phyloP scores from a whole-genome alignment of 2,329 filamentous ascomycete species.

The Neopestalotiopsis rosae region DNA sequence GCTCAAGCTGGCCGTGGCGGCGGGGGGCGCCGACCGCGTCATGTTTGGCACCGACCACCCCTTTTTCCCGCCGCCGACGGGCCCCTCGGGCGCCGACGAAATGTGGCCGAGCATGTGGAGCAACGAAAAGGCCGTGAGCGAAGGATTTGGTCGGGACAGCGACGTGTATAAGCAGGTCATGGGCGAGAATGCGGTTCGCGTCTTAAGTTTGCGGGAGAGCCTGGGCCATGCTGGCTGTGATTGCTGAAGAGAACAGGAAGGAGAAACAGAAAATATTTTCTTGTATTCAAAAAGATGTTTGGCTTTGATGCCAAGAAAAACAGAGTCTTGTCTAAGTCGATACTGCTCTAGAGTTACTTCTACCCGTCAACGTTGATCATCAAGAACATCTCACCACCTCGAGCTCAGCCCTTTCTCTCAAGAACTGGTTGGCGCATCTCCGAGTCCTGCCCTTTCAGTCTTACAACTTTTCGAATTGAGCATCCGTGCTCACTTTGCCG shows the following conservation, averaged over 20 bases:
- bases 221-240: background rate
- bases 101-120: constrained; percentile 70
- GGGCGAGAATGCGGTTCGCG: constrained; percentile 35
- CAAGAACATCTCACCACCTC: background rate
- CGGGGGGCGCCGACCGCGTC: constrained; percentile 70
- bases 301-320: no score
- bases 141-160: constrained; percentile 32
- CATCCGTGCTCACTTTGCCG: constrained; percentile 59
- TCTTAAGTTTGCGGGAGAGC: constrained; percentile 30
- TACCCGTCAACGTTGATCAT: background rate
- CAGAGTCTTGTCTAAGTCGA: background rate
- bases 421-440: no score
- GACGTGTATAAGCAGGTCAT: constrained; percentile 33
- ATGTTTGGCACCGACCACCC: constrained; percentile 86
- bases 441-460: background rate
- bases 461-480: constrained; percentile 24
- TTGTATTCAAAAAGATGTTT: background rate
- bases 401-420: background rate
- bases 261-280: background rate
- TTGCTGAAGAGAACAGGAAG: background rate
- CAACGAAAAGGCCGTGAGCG: constrained; percentile 47
- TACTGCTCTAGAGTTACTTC: background rate
- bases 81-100: constrained; percentile 59
- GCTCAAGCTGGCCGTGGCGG: constrained; percentile 71
- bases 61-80: constrained; percentile 76